These are phyloP conservation scores for Fraxinus excelsior DNA, from an alignment of 257 asterid genomes.

Conservation along the genomic window DNA sequence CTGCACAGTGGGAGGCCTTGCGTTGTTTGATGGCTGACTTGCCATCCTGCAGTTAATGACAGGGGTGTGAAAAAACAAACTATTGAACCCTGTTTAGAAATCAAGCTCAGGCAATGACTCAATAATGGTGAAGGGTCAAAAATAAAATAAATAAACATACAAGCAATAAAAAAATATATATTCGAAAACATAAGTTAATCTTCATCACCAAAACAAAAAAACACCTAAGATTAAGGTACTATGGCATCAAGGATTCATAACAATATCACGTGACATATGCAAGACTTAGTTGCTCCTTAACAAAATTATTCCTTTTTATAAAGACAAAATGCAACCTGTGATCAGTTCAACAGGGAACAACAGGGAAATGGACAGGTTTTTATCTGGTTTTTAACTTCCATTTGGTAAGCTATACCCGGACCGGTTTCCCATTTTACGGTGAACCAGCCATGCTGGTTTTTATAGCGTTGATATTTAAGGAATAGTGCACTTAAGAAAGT, in stretches of 20 bases:
- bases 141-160: neutral
- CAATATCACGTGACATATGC: neutral
- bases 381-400: neutral
- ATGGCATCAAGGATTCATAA: neutral
- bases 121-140: neutral
- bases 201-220: neutral
- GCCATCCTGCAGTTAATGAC: constrained; percentile 61
- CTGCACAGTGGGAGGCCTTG: constrained; percentile 74
- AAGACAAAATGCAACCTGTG: neutral
- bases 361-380: neutral
- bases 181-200: neutral
- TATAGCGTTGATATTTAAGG: neutral
- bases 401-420: neutral
- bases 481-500: neutral
- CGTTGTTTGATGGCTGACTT: constrained; percentile 59
- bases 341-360: neutral
- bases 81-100: neutral
- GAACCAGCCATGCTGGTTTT: neutral
- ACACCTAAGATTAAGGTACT: neutral
- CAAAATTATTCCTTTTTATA: too few species aligned
- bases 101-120: neutral
- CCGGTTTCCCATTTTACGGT: neutral
- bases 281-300: too few species aligned
- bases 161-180: neutral
- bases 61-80: neutral